Conservation (phyloP, 1,139 yeast species). For the Blastobotrys persicus region DNA sequence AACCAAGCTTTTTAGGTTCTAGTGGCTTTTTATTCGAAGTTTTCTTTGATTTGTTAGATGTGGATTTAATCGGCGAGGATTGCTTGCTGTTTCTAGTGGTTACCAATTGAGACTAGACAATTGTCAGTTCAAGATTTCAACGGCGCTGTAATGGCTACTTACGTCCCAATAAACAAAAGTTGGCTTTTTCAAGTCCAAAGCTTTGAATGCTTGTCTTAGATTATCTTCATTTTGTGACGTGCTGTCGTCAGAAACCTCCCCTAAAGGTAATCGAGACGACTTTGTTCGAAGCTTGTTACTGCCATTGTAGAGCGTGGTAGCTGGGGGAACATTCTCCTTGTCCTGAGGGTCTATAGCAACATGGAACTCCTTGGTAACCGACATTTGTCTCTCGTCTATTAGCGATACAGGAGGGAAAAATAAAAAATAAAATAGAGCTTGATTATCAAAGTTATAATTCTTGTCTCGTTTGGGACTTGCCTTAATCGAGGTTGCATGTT, state of each 20-base stretch:
- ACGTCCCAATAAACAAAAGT: conserved; percentile 17
- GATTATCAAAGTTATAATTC: no score
- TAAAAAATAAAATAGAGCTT: no score
- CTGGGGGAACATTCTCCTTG: conserved; percentile 27
- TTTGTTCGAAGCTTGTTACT: conserved; percentile 2
- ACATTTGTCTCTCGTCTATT: not conserved
- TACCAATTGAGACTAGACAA: conserved; percentile 16
- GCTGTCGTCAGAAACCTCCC: conserved; percentile 11
- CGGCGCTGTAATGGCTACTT: not conserved
- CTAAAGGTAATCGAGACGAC: conserved; percentile 15
- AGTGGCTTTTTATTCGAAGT: not conserved
- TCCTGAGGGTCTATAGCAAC: conserved; percentile 11
- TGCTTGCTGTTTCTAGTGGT: conserved; percentile 12
- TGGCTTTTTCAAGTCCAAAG: conserved; percentile 7
- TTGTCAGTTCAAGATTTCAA: not conserved
- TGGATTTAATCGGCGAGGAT: no score
- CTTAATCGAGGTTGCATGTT: no score
- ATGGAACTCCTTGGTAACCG: conserved; percentile 3
- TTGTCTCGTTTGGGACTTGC: no score
- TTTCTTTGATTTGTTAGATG: conserved; percentile 8
- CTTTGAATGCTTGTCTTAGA: not conserved
- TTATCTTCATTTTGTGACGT: not conserved
- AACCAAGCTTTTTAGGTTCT: not conserved
- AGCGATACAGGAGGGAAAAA: no score
- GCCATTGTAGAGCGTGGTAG: conserved; percentile 12